These are phyloP conservation scores for Hymenoscyphus fraxineus DNA, from an alignment of 2,329 filamentous ascomycete genomes.

Conservation along the genomic window DNA sequence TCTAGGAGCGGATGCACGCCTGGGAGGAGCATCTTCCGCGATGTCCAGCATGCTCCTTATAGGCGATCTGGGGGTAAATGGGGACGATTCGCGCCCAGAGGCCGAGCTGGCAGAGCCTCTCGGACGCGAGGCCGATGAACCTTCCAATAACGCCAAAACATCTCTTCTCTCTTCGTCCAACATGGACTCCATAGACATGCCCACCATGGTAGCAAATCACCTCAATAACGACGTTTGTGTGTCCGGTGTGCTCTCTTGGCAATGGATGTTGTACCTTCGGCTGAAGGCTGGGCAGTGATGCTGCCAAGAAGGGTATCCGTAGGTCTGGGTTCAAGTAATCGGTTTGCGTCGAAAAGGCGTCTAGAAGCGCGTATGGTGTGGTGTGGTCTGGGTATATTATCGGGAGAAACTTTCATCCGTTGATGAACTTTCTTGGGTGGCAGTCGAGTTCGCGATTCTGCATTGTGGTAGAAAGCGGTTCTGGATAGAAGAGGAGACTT, in stretches of 20 bases:
- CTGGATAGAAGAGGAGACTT: constrained; percentile 20
- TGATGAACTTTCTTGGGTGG: constrained; percentile 34
- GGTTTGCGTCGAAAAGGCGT: neutral
- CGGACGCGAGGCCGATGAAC: constrained; percentile 14
- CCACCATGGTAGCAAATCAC: constrained; percentile 24
- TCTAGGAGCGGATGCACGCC: constrained; percentile 26
- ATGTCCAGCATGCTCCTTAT: constrained; percentile 57
- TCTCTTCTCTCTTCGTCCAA: constrained; percentile 74
- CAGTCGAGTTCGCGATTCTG: constrained; percentile 31
- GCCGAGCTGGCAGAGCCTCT: constrained; percentile 33
- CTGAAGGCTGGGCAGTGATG: constrained; percentile 9
- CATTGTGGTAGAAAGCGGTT: constrained; percentile 32
- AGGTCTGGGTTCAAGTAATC: constrained; percentile 4
- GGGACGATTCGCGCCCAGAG: constrained; percentile 47
- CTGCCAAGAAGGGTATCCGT: constrained; percentile 16
- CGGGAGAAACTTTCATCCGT: constrained; percentile 29
- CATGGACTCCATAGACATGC: constrained; percentile 64
- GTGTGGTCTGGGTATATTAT: constrained; percentile 13
- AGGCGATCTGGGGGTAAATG: constrained; percentile 58
- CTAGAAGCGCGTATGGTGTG: neutral
- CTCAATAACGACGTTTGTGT: constrained; percentile 9
- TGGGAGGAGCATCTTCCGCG: constrained; percentile 21
- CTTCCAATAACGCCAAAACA: constrained; percentile 64
- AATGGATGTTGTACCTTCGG: constrained; percentile 11
- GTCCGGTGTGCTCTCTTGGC: constrained; percentile 17